Conservation (phyloP, 257 asterid genomes). For the Nicotiana benthamiana region DNA sequence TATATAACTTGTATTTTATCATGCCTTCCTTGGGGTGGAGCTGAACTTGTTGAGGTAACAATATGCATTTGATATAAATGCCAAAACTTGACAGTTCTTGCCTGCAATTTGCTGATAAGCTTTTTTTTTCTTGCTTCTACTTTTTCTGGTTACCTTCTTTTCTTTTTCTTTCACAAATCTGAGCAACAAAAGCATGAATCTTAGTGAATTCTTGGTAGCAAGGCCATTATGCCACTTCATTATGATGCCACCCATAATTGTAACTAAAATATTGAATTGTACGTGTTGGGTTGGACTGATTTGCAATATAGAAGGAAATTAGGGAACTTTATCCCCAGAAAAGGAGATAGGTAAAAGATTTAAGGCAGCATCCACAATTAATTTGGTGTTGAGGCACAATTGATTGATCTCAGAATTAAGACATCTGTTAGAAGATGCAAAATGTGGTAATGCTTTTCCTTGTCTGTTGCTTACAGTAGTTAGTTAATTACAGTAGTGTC, state of each 20-base stretch:
- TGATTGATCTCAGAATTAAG: not conserved
- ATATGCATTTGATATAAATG: not conserved
- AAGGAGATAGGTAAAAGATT: not conserved
- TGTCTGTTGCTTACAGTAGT: constrained; percentile 1
- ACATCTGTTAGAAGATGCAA: not conserved
- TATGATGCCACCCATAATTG: not conserved
- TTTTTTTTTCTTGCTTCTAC: not conserved
- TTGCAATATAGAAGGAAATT: not conserved
- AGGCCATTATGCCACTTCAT: not conserved
- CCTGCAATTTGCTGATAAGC: not conserved
- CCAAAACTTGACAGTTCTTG: not conserved
- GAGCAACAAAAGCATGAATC: not conserved
- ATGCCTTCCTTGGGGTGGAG: constrained; percentile 99
- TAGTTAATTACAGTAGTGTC: not conserved
- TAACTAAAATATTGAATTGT: not conserved
- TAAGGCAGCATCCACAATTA: not conserved
- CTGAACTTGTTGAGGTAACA: constrained; percentile 86
- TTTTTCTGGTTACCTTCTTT: not conserved
- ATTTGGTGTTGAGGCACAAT: not conserved
- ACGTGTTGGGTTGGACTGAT: not conserved
- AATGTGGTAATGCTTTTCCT: not conserved
- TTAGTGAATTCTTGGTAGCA: not conserved
- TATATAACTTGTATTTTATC: constrained; percentile 75
- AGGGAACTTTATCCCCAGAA: not conserved
- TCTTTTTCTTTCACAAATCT: not conserved